Evolutionary conservation across 2,329 filamentous ascomycete genomes (phyloP).

Genomic region (Fusarium goolgardi): DNA sequence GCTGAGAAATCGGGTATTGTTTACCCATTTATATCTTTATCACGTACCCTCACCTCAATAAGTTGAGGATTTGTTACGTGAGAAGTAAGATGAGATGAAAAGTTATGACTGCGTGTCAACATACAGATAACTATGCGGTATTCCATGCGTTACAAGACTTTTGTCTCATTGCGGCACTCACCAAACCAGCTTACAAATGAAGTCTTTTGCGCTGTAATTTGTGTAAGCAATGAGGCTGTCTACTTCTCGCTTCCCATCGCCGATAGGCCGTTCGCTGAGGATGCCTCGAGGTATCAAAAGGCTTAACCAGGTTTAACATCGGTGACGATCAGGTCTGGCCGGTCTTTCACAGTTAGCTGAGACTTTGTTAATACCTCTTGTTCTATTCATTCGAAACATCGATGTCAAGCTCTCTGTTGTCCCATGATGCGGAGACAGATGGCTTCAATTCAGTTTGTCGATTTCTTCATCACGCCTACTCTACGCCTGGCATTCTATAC

Average conservation of each 20-base stretch:
- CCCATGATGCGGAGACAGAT: background rate
- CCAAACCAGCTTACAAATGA: fast-evolving
- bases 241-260: background rate
- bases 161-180: background rate
- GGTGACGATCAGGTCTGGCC: background rate
- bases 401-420: background rate
- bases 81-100: background rate
- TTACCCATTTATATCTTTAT: background rate
- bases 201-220: too few relatives aligned
- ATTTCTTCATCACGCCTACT: background rate
- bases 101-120: background rate
- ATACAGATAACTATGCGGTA: background rate
- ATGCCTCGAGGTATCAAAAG: background rate
- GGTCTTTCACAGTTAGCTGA: background rate
- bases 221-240: background rate
- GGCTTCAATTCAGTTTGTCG: background rate
- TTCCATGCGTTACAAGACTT: background rate
- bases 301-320: background rate
- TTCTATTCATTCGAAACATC: background rate
- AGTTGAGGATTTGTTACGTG: too few relatives aligned
- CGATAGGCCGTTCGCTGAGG: background rate
- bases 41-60: too few relatives aligned
- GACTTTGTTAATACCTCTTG: too few relatives aligned
- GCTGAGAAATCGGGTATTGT: background rate
- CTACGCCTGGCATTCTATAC: background rate